A percentile compares a stretch with the other conserved stretches of the same genome.
Evolutionary conservation across 768 basidiomycete species (phyloP).

Genomic region (Leucocoprinus sp.): DNA sequence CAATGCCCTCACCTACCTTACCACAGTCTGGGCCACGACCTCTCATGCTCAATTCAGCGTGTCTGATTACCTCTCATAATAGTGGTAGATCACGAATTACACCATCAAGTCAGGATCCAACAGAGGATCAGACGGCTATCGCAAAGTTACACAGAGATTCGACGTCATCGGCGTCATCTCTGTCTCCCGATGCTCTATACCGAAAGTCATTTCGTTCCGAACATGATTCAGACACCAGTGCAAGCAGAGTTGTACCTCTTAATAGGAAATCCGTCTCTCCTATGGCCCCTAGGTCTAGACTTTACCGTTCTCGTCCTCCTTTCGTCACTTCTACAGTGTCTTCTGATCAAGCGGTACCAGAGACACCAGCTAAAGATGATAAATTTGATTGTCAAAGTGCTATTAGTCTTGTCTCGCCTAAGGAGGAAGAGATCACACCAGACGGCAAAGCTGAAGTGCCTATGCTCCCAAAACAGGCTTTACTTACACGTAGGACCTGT

Average conservation of each 20-base stretch:
- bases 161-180: conserved; percentile 55
- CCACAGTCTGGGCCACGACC: conserved; percentile 57
- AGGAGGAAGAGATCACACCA: conserved; percentile 6
- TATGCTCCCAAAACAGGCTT: conserved; percentile 1
- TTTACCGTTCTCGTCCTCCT: conserved; percentile 27
- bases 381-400: conserved; percentile 6
- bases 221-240: conserved; percentile 45
- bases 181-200: conserved; percentile 42
- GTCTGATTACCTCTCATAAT: conserved; percentile 30
- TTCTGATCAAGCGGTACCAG: conserved; percentile 27
- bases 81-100: conserved; percentile 16
- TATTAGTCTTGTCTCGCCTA: conserved; percentile 6
- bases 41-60: conserved; percentile 50
- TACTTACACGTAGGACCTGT: conserved; percentile 1
- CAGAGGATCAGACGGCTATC: conserved; percentile 42
- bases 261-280: conserved; percentile 66
- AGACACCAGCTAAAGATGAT: conserved; percentile 17
- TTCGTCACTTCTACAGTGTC: conserved; percentile 35
- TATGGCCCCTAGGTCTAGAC: conserved; percentile 50
- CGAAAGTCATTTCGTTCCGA: conserved; percentile 36
- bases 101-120: conserved; percentile 4
- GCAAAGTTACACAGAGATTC: conserved; percentile 42
- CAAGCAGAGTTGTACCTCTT: conserved; percentile 53
- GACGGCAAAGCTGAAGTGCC: conserved; percentile 2
- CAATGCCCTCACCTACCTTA: conserved; percentile 23